Evolutionary conservation across 176 grass and related monocot species (phyloP), one percentile per base, ranked within the genome.

Genomic region (Eleusine coracana): DNA sequence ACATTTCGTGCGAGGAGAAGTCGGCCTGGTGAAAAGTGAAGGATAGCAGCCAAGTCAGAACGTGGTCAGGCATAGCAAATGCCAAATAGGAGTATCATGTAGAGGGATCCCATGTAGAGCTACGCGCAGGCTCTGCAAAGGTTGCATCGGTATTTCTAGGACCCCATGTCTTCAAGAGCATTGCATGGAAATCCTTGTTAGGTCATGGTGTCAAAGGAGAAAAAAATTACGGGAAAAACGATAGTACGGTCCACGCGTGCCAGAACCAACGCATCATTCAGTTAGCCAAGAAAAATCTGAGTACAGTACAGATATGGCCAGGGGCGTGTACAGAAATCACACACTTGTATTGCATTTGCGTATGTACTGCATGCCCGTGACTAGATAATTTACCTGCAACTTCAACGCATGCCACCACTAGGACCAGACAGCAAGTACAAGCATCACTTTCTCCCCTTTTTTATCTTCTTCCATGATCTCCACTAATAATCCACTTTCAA

Each of bases 351-450:
- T 9, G 45, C 37, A 40, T 58, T 36, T 51, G 56, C 71, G 54
- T 27, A 9, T 64, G 56, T 39, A 49, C 38, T 48, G 64, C 83
- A 7, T 70, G 9, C 37, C 64, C 42, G 27, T 63, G 73, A 77
- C 79, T 60, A 14, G 73, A 82, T 13, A 54, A 55, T 10, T 20
- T 70, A 54, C 44, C 13, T 65, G 28, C 70, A 74, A 10, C 80
- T 73, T 58, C 39, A 5, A 63, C 7, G 25, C n/a, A 34, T 7
- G 29, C 18, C 7, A 7, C 17, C 7, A 3, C 7, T 15, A n/a
- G 6, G 0, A 37, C 5, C 29, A 23, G 29, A 40, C 75, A 77
- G 39, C 56, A 28, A 18, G 71, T 41, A 52, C 60, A 41, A 2
- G 14, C 61, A 15, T 68, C 71, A 27, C 36, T 29, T 41, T 41